Evolutionary conservation across 768 basidiomycete genomes (phyloP).

Genomic region (Kwoniella bestiolae): DNA sequence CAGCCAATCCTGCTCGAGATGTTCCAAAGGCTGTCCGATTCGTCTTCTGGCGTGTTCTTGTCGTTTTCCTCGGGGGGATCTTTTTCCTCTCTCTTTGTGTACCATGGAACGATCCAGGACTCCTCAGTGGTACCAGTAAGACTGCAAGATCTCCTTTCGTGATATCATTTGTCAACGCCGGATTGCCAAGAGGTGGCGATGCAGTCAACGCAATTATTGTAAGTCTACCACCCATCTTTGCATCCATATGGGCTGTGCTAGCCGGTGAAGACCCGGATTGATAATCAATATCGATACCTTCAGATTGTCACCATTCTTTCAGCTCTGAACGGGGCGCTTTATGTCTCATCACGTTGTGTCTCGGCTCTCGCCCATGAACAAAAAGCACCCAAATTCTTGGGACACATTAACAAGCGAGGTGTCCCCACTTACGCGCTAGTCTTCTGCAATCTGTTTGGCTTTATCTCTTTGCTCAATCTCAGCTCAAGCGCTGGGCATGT

Average conservation of each 20-base stretch:
- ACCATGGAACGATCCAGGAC: background rate
- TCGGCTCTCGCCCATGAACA: conserved; percentile 2
- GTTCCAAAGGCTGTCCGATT: conserved; percentile 20
- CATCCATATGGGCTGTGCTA: no score
- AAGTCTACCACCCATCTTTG: no score
- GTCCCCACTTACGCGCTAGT: conserved; percentile 20
- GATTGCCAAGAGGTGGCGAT: background rate
- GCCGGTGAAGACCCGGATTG: no score
- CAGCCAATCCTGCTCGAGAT: conserved; percentile 12
- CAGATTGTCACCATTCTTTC: conserved; percentile 18
- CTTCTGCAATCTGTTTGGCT: conserved; percentile 17
- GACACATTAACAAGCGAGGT: conserved; percentile 24
- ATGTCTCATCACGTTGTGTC: conserved; percentile 6
- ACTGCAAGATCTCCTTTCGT: background rate
- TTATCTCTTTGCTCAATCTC: conserved; percentile 20
- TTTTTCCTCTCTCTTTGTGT: background rate
- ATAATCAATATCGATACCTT: no score
- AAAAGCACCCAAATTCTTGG: conserved; percentile 26
- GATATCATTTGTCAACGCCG: background rate
- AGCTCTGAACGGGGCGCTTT: conserved; percentile 25
- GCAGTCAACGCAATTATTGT: background rate
- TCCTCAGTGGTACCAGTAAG: conserved; percentile 1
- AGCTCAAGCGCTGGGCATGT: conserved; percentile 12
- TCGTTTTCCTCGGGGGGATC: conserved; percentile 15
- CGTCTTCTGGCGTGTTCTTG: conserved; percentile 22